These are phyloP conservation scores for Annulohypoxylon moriforme DNA, from an alignment of 495 filamentous ascomycete species.

Conservation along the genomic window DNA sequence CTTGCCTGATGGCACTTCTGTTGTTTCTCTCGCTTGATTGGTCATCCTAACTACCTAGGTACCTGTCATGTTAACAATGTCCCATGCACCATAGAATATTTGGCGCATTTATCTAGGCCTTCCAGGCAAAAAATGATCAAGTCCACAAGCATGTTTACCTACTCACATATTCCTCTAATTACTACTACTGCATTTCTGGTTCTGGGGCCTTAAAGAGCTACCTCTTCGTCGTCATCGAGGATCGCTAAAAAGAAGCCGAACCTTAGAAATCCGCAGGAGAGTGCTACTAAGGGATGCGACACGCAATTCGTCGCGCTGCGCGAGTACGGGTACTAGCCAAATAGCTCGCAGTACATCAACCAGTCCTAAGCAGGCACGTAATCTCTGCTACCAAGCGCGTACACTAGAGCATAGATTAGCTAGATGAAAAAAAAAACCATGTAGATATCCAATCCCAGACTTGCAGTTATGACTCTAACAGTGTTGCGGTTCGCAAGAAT, in stretches of 20 bases:
- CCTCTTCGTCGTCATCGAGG: not conserved
- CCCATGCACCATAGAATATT: not conserved
- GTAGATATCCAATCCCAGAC: conserved; percentile 29
- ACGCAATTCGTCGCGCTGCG: not conserved
- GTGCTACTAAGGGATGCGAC: not conserved
- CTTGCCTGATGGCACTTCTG: too few species aligned
- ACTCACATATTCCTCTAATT: not conserved
- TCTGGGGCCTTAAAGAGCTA: conserved; percentile 6
- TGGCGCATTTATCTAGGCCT: not conserved
- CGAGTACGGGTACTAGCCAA: conserved; percentile 10
- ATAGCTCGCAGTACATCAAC: conserved; percentile 15
- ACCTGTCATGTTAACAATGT: not conserved
- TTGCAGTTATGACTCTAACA: conserved; percentile 20
- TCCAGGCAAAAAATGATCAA: not conserved
- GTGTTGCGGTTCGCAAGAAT: conserved; percentile 1
- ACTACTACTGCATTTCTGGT: conserved; percentile 14
- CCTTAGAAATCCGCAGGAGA: not conserved
- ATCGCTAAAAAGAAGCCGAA: not conserved
- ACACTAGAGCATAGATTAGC: too few species aligned
- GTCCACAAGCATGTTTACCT: not conserved
- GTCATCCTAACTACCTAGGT: too few species aligned
- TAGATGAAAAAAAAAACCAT: too few species aligned
- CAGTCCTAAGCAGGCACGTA: conserved; percentile 13
- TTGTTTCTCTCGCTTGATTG: not conserved
- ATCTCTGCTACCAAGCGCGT: not conserved